These are phyloP conservation scores for Dalbergia cochinchinensis DNA, from an alignment of 306 rosid species.

Conservation along the genomic window DNA sequence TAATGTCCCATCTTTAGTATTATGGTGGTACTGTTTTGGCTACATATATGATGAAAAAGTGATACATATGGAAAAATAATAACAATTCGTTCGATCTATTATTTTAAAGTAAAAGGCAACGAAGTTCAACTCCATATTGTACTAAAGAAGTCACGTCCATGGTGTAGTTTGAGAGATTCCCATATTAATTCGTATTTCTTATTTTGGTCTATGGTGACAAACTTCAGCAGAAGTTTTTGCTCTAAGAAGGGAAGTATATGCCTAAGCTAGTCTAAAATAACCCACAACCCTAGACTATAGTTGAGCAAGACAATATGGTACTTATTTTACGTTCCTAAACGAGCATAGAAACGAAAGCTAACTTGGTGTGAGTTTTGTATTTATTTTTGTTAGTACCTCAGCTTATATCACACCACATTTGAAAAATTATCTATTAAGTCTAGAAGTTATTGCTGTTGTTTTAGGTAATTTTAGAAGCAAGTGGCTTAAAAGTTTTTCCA, in stretches of 20 bases:
- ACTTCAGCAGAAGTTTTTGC: neutral
- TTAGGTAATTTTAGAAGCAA: neutral
- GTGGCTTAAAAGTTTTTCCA: neutral
- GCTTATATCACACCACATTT: neutral
- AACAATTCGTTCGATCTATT: slow-evolving; percentile 25
- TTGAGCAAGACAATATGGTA: neutral
- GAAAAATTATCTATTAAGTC: neutral
- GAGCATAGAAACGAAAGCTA: neutral
- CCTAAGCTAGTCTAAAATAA: slow-evolving; percentile 7
- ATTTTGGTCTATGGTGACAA: slow-evolving; percentile 5
- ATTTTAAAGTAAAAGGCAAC: slow-evolving; percentile 31
- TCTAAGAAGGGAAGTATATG: slow-evolving; percentile 3
- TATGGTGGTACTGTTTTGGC: slow-evolving; percentile 43
- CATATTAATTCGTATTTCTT: neutral
- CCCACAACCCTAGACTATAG: neutral
- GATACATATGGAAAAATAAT: neutral
- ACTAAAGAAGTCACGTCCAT: slow-evolving; percentile 1
- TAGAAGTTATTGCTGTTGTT: neutral
- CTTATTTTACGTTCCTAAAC: neutral
- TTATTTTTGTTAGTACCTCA: neutral
- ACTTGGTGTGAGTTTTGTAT: neutral
- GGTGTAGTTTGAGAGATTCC: slow-evolving; percentile 18
- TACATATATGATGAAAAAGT: slow-evolving; percentile 37
- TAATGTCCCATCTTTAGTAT: slow-evolving; percentile 21
- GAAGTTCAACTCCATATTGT: neutral